Conservation (phyloP, 2,329 filamentous ascomycete genomes). For the Aspergillus ochraceus region DNA sequence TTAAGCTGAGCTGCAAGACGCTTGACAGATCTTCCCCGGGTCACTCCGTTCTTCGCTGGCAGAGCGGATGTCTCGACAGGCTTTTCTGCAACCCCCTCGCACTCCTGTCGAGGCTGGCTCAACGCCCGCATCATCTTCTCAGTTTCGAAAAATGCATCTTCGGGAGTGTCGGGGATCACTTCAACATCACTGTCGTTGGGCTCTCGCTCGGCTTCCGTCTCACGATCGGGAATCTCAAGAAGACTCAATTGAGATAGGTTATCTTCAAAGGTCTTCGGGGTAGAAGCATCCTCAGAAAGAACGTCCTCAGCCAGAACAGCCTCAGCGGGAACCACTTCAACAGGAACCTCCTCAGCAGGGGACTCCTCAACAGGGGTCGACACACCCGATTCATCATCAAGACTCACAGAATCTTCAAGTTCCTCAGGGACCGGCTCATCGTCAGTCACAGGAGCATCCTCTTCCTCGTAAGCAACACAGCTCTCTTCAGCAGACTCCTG, state of each 20-base stretch:
- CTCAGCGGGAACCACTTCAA: neutral
- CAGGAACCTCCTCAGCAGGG: neutral
- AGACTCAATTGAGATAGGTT: neutral
- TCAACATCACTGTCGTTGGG: neutral
- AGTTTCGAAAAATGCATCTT: neutral
- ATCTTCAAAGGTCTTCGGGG: too few relatives aligned
- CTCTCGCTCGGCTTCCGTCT: neutral
- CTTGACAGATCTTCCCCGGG: too few relatives aligned
- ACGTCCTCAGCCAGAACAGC: neutral
- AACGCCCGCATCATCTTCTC: neutral
- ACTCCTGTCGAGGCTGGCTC: neutral
- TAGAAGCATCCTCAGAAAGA: neutral
- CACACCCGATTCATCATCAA: neutral
- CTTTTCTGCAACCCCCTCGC: too few relatives aligned
- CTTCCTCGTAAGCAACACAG: neutral
- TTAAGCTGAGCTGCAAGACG: too few relatives aligned
- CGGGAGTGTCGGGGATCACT: neutral
- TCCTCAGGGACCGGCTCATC: neutral
- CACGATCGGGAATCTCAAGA: neutral
- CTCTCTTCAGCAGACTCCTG: neutral
- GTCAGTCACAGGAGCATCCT: neutral
- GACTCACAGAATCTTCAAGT: neutral
- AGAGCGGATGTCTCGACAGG: too few relatives aligned
- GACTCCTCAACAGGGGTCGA: neutral
- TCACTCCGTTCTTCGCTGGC: too few relatives aligned